Evolutionary conservation across 2,329 filamentous ascomycete species (phyloP).

Genomic region (Aspergillus aculeatinus): DNA sequence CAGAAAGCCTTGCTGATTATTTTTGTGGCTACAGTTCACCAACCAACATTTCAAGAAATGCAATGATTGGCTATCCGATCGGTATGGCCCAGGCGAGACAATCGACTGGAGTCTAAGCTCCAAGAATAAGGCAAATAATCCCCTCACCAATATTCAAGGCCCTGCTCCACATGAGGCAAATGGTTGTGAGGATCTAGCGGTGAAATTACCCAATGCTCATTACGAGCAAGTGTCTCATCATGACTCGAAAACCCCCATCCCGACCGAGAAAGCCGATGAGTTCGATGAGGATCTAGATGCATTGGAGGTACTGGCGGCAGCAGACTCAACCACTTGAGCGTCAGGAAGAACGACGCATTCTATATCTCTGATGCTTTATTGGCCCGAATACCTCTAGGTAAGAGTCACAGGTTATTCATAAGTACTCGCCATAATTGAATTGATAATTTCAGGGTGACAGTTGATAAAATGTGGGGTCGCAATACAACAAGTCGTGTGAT

Average conservation of each 20-base stretch:
- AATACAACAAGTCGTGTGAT: background rate
- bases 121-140: constrained; percentile 16
- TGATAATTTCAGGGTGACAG: background rate
- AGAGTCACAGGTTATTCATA: background rate
- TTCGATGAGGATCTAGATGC: constrained; percentile 47
- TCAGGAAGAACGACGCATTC: background rate
- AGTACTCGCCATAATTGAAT: background rate
- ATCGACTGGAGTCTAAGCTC: constrained; percentile 78
- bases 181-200: background rate
- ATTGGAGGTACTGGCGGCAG: constrained; percentile 40
- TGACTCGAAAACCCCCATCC: constrained; percentile 13
- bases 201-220: constrained; percentile 14
- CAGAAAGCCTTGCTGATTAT: background rate
- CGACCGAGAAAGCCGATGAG: constrained; percentile 28
- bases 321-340: constrained; percentile 17
- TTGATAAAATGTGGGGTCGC: background rate
- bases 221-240: constrained; percentile 9
- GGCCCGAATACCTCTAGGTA: background rate
- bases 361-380: background rate
- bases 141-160: constrained; percentile 15
- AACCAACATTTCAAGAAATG: constrained; percentile 50
- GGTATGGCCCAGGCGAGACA: constrained; percentile 75
- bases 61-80: constrained; percentile 67
- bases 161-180: constrained; percentile 26
- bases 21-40: constrained; percentile 33